Conservation (phyloP, 2,329 filamentous ascomycete species). For the Aulographum hederae region DNA sequence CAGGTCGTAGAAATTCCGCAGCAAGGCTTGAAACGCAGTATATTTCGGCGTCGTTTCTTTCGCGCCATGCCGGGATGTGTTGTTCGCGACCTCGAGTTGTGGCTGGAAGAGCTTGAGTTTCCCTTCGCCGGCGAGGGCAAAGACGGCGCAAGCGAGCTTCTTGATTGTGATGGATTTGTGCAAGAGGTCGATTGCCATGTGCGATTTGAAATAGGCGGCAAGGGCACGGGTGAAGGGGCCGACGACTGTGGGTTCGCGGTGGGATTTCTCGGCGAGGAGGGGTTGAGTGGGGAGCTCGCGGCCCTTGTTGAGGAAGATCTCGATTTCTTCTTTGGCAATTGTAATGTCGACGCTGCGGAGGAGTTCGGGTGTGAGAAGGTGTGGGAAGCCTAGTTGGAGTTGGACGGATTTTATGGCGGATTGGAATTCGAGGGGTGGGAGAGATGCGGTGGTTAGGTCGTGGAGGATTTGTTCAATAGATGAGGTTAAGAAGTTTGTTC, state of each 20-base stretch:
- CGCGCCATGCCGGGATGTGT: too few relatives aligned
- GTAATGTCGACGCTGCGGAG: conserved; percentile 3
- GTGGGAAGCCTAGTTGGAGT: conserved; percentile 4
- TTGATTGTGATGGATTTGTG: conserved; percentile 2
- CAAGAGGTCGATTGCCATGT: conserved; percentile 2
- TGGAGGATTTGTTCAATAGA: conserved; percentile 3
- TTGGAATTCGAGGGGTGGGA: conserved; percentile 1
- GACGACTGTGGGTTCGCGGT: conserved; percentile 1
- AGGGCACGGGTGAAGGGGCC: conserved; percentile 5
- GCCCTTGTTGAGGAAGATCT: conserved; percentile 1
- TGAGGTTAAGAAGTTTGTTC: conserved; percentile 3
- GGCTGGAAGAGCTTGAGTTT: conserved; percentile 3
- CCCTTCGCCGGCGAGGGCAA: conserved; percentile 4
- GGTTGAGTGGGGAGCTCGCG: too few relatives aligned
- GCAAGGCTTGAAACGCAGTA: too few relatives aligned
- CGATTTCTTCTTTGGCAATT: conserved; percentile 4
- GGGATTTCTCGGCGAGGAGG: not conserved
- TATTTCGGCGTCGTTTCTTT: too few relatives aligned
- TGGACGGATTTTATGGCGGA: conserved; percentile 2
- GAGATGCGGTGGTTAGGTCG: too few relatives aligned
- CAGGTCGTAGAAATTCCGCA: too few relatives aligned
- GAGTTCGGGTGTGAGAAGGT: conserved; percentile 1
- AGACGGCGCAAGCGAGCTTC: conserved; percentile 3
- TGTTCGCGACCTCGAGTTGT: too few relatives aligned
- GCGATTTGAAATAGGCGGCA: conserved; percentile 3